Conservation (phyloP, 768 basidiomycete species). For the Nidularia pulvinata region DNA sequence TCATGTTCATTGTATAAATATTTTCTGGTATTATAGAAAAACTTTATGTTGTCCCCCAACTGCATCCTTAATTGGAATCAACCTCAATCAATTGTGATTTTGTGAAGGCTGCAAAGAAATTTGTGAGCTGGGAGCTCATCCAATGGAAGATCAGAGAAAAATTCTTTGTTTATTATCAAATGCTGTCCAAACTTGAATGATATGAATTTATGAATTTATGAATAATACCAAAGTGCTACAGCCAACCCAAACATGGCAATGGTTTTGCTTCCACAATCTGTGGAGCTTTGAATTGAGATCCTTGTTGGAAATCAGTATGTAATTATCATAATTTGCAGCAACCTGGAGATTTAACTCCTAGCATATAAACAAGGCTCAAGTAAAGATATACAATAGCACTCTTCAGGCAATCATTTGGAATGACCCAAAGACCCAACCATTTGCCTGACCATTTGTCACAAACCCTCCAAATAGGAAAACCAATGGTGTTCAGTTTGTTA, state of each 20-base stretch:
- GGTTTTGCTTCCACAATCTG: not conserved
- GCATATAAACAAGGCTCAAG: constrained; percentile 21
- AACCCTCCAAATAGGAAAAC: constrained; percentile 34
- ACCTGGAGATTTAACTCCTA: constrained; percentile 26
- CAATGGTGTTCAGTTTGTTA: constrained; percentile 35
- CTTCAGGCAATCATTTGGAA: constrained; percentile 30
- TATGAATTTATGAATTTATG: not conserved
- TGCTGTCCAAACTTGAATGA: not conserved
- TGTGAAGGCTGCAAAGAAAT: not conserved
- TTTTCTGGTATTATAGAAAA: not conserved
- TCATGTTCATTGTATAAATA: not conserved
- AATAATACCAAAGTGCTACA: not conserved
- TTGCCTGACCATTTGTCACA: constrained; percentile 25
- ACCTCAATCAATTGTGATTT: not conserved
- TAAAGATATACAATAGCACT: constrained; percentile 26
- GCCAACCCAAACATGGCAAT: not conserved
- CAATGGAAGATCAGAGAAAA: not conserved
- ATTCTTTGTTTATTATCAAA: not conserved
- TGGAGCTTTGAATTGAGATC: not conserved
- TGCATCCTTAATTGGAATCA: not conserved
- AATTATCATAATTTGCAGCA: not conserved
- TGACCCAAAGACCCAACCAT: constrained; percentile 30
- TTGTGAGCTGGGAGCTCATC: not conserved
- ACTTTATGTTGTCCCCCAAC: not conserved
- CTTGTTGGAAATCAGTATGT: not conserved